Percentiles rank a stretch among this genome's conserved stretches.
These are phyloP conservation scores for Lizonia empirigonia DNA, from an alignment of 2,329 filamentous ascomycete species.

Conservation along the genomic window DNA sequence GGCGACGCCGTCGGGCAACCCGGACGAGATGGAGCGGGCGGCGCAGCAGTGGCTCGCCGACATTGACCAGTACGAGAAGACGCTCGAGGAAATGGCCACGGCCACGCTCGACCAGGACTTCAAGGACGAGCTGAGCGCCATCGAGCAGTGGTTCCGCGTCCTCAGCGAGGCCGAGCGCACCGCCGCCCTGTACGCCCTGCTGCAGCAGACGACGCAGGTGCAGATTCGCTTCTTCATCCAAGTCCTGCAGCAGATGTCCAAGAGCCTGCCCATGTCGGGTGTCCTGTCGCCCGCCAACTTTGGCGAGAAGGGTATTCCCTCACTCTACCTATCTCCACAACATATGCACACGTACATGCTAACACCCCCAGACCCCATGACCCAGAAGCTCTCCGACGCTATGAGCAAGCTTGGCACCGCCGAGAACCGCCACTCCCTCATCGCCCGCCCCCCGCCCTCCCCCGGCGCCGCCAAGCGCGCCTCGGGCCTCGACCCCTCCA, in stretches of 20 bases:
- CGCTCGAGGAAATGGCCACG: constrained; percentile 96
- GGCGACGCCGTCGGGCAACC: constrained; percentile 68
- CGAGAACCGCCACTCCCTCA: constrained; percentile 82
- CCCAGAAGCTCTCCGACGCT: constrained; percentile 90
- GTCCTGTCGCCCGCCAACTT: constrained; percentile 94
- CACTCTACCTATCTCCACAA: fast-evolving
- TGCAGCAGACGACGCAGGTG: constrained; percentile 98
- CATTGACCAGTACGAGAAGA: constrained; percentile 99
- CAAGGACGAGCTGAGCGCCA: constrained; percentile 97
- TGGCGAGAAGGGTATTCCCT: constrained; percentile 76
- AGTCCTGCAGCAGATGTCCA: constrained; percentile 98
- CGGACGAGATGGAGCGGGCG: constrained; percentile 90
- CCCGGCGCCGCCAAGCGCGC: constrained; percentile 77
- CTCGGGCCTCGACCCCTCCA: constrained; percentile 89
- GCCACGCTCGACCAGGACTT: constrained; percentile 99
- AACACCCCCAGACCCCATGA: constrained; percentile 94
- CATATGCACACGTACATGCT: no score
- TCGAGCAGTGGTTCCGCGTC: constrained; percentile 99
- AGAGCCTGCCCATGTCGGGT: constrained; percentile 95
- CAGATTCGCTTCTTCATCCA: constrained; percentile 99
- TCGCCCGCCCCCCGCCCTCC: constrained; percentile 73
- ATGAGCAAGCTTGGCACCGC: constrained; percentile 95
- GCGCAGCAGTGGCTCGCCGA: constrained; percentile 99
- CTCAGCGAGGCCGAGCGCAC: constrained; percentile 96
- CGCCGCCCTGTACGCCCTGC: constrained; percentile 88